A percentile compares a stretch with the other conserved stretches of the same genome.
These are phyloP conservation scores for Starmerella bombicola DNA, from an alignment of 805 yeast species.

Conservation along the genomic window DNA sequence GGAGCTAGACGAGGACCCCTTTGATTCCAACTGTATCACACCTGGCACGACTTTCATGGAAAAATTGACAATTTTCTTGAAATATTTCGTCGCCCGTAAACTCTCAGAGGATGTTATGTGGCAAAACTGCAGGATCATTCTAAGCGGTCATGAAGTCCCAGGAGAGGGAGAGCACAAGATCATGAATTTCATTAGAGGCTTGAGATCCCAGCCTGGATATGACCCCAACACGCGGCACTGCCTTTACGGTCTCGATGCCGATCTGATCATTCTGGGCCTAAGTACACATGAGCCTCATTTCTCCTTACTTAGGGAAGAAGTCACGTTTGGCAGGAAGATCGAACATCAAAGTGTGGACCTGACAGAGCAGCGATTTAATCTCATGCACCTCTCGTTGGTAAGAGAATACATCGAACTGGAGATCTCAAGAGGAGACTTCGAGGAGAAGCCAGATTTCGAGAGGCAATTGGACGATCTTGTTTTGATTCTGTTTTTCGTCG, in stretches of 20 bases:
- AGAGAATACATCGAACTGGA: conserved; percentile 87
- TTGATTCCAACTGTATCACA: conserved; percentile 94
- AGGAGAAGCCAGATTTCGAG: conserved; percentile 73
- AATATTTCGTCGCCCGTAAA: conserved; percentile 88
- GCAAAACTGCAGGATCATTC: conserved; percentile 74
- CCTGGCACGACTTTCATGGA: conserved; percentile 99
- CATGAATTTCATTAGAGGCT: conserved; percentile 87
- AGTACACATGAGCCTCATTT: conserved; percentile 98
- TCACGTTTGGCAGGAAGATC: conserved; percentile 56
- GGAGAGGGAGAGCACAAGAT: conserved; percentile 99
- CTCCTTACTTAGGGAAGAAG: conserved; percentile 88
- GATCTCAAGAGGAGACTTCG: conserved; percentile 32
- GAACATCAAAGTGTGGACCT: conserved; percentile 34
- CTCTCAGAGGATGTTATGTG: conserved; percentile 83
- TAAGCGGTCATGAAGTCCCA: conserved; percentile 93
- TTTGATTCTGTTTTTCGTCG: conserved; percentile 83
- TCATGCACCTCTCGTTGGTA: conserved; percentile 73
- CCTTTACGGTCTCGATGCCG: conserved; percentile 96
- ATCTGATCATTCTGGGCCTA: conserved; percentile 84
- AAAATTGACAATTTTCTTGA: conserved; percentile 61
- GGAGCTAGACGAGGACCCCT: conserved; percentile 61
- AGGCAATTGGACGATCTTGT: conserved; percentile 84
- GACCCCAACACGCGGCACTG: conserved; percentile 92
- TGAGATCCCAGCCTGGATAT: conserved; percentile 74
- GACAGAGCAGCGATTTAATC: conserved; percentile 65